Base-by-base conservation (phyloP, 176 grass and related monocot genomes). In the Calamus simplicifolius region DNA sequence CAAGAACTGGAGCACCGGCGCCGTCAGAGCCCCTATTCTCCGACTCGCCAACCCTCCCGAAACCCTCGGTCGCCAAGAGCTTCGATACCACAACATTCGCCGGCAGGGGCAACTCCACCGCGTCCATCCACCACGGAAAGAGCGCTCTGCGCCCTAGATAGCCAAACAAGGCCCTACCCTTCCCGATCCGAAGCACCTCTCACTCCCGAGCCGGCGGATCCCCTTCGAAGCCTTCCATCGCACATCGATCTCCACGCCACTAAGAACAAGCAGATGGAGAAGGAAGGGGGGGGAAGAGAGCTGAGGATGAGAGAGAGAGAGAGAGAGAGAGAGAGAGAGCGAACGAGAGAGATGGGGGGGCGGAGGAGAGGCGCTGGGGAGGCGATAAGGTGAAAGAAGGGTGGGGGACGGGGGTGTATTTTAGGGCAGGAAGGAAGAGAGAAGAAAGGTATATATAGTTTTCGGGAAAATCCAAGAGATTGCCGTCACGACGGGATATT, bases 381-480 rank as follows among this genome's bases (percentile, higher is more conserved):
- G 27, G 43, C 57, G 27, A 57, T 69, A 62, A 57, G 63, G 48
- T 48, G 63, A 63, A 72, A 62, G 66, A 69, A 25, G 77, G 73
- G 60, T 64, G 80, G 76, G 28, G 73, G 30, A 4, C 7, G 28
- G 17, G 4, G 18, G 28, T 5, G 17, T 16, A 10, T 35, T 60
- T 60, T 38, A 60, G 58, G 58, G 58, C 58, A 38, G 2, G 35
- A 10, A 43, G n/a, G 3, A 15, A 64, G 62, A 64, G 80, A 73
- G 74, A 72, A 68, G 49, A 72, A 81, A 92, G 83, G 23, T 92
- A 83, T 92, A 71, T 92, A 92, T 92, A 92, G 88, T 91, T 91
- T 91, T 91, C 88, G 88, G 88, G 79, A 91, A 83, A 91, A 91
- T 86, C 81, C 88, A 86, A 80, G 35, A 60, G 27, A 56, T 27